A percentile compares a stretch with the other conserved stretches of the same genome.
phyloP scores from a whole-genome alignment of 768 basidiomycete species.

The Suillus clintonianus region DNA sequence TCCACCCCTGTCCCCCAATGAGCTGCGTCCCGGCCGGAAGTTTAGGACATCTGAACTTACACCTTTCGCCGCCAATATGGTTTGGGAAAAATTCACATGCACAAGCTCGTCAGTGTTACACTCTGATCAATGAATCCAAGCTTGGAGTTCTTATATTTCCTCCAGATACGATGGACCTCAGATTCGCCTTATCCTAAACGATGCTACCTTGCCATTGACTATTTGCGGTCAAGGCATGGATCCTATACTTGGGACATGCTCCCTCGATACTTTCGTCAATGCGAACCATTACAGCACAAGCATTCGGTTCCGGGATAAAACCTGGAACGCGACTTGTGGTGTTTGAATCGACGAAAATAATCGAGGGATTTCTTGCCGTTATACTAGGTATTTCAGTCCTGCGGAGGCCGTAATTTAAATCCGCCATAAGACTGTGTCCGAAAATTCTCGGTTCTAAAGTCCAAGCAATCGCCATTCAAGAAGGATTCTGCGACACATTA shows the following conservation, averaged over 20 bases:
- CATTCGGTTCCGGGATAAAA: constrained; percentile 31
- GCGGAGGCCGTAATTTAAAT: background rate
- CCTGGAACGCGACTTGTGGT: constrained; percentile 41
- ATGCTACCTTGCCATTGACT: constrained; percentile 38
- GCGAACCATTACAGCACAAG: constrained; percentile 28
- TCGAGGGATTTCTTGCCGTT: background rate
- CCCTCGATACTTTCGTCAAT: constrained; percentile 35
- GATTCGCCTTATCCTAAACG: constrained; percentile 44
- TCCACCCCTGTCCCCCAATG: constrained; percentile 27
- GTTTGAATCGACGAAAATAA: background rate
- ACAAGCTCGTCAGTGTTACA: constrained; percentile 27
- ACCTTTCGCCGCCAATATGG: constrained; percentile 46
- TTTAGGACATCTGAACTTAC: constrained; percentile 42
- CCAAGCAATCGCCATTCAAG: too few relatives aligned
- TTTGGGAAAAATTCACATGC: constrained; percentile 45
- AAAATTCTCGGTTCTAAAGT: too few relatives aligned
- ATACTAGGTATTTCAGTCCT: background rate
- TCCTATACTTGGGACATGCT: constrained; percentile 37
- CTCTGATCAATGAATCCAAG: background rate
- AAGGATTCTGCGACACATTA: too few relatives aligned
- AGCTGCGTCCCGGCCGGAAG: constrained; percentile 29
- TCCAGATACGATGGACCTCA: constrained; percentile 36
- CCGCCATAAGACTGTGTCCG: too few relatives aligned
- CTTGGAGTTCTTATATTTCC: constrained; percentile 2
- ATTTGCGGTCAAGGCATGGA: constrained; percentile 35